phyloP scores from a whole-genome alignment of 2,329 filamentous ascomycete species.

The Aphanoascus verrucosus region DNA sequence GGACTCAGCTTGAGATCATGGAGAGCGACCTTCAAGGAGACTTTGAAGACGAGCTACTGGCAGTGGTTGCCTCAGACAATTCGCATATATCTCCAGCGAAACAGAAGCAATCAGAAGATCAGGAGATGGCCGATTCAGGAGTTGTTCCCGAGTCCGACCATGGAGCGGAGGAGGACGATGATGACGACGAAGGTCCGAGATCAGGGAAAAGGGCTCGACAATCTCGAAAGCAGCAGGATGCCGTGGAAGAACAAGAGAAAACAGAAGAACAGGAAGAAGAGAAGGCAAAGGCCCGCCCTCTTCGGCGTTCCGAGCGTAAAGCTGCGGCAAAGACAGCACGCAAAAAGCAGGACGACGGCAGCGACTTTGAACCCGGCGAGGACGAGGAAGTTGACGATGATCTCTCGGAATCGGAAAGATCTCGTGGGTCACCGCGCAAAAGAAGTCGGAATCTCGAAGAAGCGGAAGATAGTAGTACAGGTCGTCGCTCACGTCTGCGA shows the following conservation, averaged over 20 bases:
- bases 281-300: slow-evolving; percentile 24
- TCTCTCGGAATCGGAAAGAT: slow-evolving; percentile 42
- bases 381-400: slow-evolving; percentile 43
- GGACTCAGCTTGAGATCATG: slow-evolving; percentile 33
- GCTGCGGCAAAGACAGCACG: slow-evolving; percentile 34
- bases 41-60: slow-evolving; percentile 26
- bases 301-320: slow-evolving; percentile 32
- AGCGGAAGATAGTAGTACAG: slow-evolving; percentile 38
- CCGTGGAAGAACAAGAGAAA: not conserved
- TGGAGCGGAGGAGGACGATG: slow-evolving; percentile 34
- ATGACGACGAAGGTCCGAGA: slow-evolving; percentile 46
- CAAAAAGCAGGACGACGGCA: slow-evolving; percentile 45
- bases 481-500: slow-evolving; percentile 44
- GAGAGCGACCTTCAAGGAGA: slow-evolving; percentile 32
- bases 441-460: slow-evolving; percentile 34
- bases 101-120: slow-evolving; percentile 23
- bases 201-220: slow-evolving; percentile 30
- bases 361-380: slow-evolving; percentile 50
- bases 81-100: slow-evolving; percentile 14
- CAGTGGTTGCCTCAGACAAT: slow-evolving; percentile 15
- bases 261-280: slow-evolving; percentile 21
- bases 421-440: slow-evolving; percentile 36
- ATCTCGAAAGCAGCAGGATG: slow-evolving; percentile 18
- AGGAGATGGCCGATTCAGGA: slow-evolving; percentile 29
- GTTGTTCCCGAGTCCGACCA: slow-evolving; percentile 36